phyloP scores from a whole-genome alignment of 768 basidiomycete species.

The Paxillus ammoniavirescens region DNA sequence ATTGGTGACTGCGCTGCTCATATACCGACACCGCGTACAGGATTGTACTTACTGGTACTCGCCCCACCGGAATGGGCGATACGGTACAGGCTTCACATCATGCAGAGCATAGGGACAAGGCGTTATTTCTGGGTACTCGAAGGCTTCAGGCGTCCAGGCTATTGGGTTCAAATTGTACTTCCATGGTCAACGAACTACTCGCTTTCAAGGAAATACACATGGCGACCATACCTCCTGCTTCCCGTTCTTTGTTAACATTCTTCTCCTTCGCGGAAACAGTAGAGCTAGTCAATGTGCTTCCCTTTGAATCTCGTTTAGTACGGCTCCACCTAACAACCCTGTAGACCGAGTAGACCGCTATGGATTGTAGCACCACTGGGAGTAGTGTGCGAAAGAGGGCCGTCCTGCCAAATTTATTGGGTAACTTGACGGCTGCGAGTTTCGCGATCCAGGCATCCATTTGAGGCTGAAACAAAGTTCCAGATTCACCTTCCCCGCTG shows the following conservation, averaged over 20 bases:
- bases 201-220: not conserved
- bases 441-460: conserved; percentile 10
- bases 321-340: conserved; percentile 9
- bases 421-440: not conserved
- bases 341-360: conserved; percentile 17
- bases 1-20: not conserved
- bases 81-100: conserved; percentile 58
- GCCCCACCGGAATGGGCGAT: conserved; percentile 69
- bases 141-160: conserved; percentile 58
- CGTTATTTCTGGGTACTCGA: conserved; percentile 51
- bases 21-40: not conserved
- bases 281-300: not conserved
- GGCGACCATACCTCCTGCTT: conserved; percentile 24
- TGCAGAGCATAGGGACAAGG: conserved; percentile 38
- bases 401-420: not conserved
- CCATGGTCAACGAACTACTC: not conserved
- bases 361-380: conserved; percentile 11
- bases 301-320: not conserved
- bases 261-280: not conserved
- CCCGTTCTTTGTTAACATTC: conserved; percentile 19
- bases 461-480: not conserved
- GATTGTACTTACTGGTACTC: conserved; percentile 58
- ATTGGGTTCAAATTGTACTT: not conserved
- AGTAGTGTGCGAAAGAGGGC: conserved; percentile 6
- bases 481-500: too few relatives aligned